Conservation (phyloP, 768 basidiomycete species). For the Naganishia onofrii region DNA sequence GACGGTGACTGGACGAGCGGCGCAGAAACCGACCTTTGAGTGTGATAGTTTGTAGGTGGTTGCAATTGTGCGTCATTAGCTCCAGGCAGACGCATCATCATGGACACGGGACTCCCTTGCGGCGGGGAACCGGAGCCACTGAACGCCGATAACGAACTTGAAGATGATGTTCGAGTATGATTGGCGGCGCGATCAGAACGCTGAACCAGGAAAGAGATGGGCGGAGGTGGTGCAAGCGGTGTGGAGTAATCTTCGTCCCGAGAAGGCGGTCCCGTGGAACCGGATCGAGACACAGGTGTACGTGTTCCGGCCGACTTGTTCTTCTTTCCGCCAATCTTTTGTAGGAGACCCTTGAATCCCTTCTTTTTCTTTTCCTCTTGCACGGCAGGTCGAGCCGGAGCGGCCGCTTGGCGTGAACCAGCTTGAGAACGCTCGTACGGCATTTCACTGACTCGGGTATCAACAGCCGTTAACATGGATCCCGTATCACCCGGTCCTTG, state of each 20-base stretch:
- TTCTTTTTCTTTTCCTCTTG: constrained; percentile 46
- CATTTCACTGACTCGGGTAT: constrained; percentile 16
- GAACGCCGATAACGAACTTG: constrained; percentile 15
- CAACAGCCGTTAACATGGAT: constrained; percentile 18
- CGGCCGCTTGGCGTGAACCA: background rate
- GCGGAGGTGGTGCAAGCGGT: constrained; percentile 85
- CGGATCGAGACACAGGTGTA: background rate
- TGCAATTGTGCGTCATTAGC: constrained; percentile 36
- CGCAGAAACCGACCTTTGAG: constrained; percentile 44
- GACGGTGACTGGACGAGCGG: constrained; percentile 42
- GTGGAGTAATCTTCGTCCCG: constrained; percentile 62
- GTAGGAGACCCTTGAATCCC: constrained; percentile 50
- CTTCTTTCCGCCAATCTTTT: constrained; percentile 41
- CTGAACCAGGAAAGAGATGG: constrained; percentile 78
- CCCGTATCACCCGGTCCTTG: background rate
- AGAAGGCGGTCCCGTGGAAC: background rate
- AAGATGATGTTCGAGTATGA: constrained; percentile 30
- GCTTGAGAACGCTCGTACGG: constrained; percentile 12
- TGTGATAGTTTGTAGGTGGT: constrained; percentile 34
- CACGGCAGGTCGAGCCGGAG: background rate
- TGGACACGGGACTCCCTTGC: constrained; percentile 1
- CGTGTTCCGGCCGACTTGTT: constrained; percentile 17
- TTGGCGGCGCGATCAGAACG: constrained; percentile 38
- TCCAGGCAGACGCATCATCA: background rate
- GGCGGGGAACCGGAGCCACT: constrained; percentile 7